Evolutionary conservation across 169 alveolate species (phyloP), one percentile per base, ranked within the genome.

Genomic region (Amoebophrya sp.): DNA sequence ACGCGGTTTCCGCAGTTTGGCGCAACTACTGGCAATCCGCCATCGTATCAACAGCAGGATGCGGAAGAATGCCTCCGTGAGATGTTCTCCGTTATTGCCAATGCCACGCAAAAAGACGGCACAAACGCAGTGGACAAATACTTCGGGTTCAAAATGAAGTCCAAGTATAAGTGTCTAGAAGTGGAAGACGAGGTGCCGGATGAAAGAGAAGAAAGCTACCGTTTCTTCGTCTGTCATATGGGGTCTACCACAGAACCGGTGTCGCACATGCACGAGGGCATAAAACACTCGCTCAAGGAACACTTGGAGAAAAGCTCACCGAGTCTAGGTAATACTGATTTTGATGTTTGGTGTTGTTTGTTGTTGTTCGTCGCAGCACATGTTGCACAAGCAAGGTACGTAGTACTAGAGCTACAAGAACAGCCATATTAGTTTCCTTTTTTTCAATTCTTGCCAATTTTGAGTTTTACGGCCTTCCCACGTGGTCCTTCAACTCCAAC

Each of bases 241-340:
- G 92, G 92, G 0, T n/a, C 92, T 2, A 65, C 92, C 26, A 90
- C 92, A 47, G 92, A 90, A 29, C 92, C 92, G 12, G 92, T 90
- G 10, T 38, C 55, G 40, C 92, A 90, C 53, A 39, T 90, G 78
- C 78, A 53, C 34, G 89, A 90, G 53, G 92, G 92, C 0, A 77
- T 90, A 0, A 65, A 90, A 77, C 89, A 34, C 54, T n/a, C 54
- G 39, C 33, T 90, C 38, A 90, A 90, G 92, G 92, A 90, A 89
- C 23, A 38, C 53, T 12, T 90, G 53, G 89, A 77, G 89, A 77
- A 77, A 33, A n/a, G 34, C 92, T 3, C 34, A 40, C 83, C 92
- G 2, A 38, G 78, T 41, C 40, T 41, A 41, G 78, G 92, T 90
- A 90, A 41, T 53, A 1, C 40, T 36, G n/a, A n/a, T n/a, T n/a